Evolutionary conservation across 495 filamentous ascomycete species (phyloP), one percentile per base, ranked within the genome.

Genomic region (Penicilliopsis zonata): DNA sequence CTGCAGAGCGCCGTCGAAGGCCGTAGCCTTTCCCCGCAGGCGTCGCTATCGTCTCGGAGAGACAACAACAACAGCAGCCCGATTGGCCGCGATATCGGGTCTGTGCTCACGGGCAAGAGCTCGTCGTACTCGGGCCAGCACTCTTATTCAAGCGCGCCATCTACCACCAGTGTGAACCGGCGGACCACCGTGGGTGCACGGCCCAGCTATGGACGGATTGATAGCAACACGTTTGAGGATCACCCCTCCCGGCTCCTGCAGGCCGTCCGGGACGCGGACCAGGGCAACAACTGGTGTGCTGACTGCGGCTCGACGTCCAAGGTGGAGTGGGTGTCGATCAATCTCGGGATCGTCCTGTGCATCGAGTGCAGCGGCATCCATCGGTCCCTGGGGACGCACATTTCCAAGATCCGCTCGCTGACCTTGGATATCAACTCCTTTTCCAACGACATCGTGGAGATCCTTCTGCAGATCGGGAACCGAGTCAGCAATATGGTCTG

Each of bases 361-460:
- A 99, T 99, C 40, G 90, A 99, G 53, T 99, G 90, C 55, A 90
- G 86, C 46, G 90, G 90, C 44, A 94, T 99, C 36, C 90, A 99
- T 57, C 78, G 90, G 14, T 96, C 90, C 7, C 69, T 99, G 2
- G 90, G 90, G 5, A 99, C 90, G 2, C 90, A 99, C 51, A 93
- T 99, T 38, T 92, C 87, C 50, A 99, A 99, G 60, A 75, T 99
- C 14, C 79, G 90, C 19, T 96, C 90, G 3, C 74, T 99, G 17
- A 96, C 90, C 0, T 70, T 99, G 13, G 90, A 99, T 57, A 90
- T 86, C 26, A 83, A 78, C 12, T 94, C 86, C 1, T 99, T 96
- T 54, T 95, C 88, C 1, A 82, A 82, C 26, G 90, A 99, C 55
- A 86, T 94, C 35, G 76, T 96, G 36, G 92, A 96, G 44, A 73